phyloP scores from a whole-genome alignment of 352 stramenopile genomes.

The Globisporangium nunn region DNA sequence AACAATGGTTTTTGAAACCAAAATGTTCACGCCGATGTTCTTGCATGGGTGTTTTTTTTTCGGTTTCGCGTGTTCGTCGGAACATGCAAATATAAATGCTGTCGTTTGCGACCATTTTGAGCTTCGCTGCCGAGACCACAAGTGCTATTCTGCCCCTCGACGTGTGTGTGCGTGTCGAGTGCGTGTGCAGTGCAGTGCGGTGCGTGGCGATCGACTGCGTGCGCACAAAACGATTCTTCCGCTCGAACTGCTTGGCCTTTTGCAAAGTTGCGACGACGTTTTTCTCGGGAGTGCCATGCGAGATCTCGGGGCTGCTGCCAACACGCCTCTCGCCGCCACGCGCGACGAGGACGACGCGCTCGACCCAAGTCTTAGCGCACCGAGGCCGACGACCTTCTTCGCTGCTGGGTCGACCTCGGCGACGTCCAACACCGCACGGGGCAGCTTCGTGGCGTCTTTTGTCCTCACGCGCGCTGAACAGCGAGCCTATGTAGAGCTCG shows the following conservation, averaged over 20 bases:
- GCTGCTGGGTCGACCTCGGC: not conserved
- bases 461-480: conserved; percentile 42
- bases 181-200: too few relatives aligned
- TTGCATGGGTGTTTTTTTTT: too few relatives aligned
- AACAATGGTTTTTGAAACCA: too few relatives aligned
- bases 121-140: not conserved
- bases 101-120: not conserved
- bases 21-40: too few relatives aligned
- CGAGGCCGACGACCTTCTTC: not conserved
- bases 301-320: not conserved
- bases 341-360: conserved; percentile 1
- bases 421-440: conserved; percentile 11
- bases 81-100: too few relatives aligned
- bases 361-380: not conserved
- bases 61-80: too few relatives aligned
- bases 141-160: too few relatives aligned
- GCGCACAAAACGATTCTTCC: not conserved
- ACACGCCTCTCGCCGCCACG: not conserved
- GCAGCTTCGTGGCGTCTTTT: conserved; percentile 44
- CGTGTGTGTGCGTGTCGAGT: too few relatives aligned
- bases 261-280: not conserved
- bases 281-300: not conserved
- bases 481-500: conserved; percentile 15
- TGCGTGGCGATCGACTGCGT: too few relatives aligned
- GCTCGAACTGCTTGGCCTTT: not conserved